A percentile compares a stretch with the other conserved stretches of the same genome.
phyloP scores from a whole-genome alignment of 2,329 filamentous ascomycete genomes.

The Cercospora citrullina region DNA sequence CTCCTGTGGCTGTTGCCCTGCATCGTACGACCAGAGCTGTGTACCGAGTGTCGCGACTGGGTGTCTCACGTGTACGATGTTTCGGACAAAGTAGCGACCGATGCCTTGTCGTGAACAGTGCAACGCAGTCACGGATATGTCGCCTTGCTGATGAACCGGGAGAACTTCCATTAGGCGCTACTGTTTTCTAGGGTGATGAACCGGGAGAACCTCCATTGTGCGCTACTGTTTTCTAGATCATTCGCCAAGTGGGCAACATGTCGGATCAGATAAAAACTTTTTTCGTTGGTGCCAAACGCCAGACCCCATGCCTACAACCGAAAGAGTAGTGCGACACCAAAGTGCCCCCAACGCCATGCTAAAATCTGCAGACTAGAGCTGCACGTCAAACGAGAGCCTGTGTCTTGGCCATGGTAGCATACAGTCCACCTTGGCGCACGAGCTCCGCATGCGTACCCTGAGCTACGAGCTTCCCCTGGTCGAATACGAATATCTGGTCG shows the following conservation, averaged over 20 bases:
- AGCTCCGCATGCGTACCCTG: conserved; percentile 62
- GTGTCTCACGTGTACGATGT: background rate
- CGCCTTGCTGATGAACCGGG: background rate
- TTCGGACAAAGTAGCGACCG: background rate
- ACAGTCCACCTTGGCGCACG: conserved; percentile 49
- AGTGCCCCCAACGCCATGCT: conserved; percentile 14
- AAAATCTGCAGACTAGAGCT: conserved; percentile 1
- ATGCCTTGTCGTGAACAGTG: background rate
- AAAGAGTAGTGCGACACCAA: background rate
- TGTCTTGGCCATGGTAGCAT: conserved; percentile 43
- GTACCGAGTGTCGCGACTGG: background rate
- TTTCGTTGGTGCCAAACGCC: background rate
- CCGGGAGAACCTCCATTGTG: background rate
- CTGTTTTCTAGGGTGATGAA: background rate
- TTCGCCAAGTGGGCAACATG: background rate
- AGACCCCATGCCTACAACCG: background rate
- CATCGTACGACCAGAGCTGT: background rate
- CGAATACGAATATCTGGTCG: conserved; percentile 77
- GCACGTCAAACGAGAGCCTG: conserved; percentile 35
- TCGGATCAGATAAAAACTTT: conserved; percentile 8
- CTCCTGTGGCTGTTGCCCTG: background rate
- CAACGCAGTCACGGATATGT: background rate
- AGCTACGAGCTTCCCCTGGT: conserved; percentile 63
- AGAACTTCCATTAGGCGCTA: background rate
- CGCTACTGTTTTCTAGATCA: conserved; percentile 1